Evolutionary conservation across 2,329 filamentous ascomycete genomes (phyloP), one percentile per base, ranked within the genome.

Genomic region (Nothophaeocryptopus gaeumannii): DNA sequence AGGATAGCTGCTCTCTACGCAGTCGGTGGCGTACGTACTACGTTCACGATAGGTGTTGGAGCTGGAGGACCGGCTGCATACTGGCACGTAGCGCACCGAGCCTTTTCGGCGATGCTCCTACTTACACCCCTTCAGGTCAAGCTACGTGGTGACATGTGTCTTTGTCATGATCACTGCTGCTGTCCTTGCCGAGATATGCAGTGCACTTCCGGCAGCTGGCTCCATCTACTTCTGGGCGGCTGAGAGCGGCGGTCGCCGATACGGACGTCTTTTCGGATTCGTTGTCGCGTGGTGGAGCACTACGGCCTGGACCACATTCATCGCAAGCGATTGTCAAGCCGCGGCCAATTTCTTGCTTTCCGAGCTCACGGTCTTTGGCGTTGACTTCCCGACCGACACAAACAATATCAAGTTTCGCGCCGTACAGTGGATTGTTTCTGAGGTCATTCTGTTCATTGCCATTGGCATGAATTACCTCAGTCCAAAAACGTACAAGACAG

Each of bases 201-300:
- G 79, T 15, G 79, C 79, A 2, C 74, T 80, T 2, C 79, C 79
- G 0, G 75, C 79, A 2, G 79, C 79, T 10, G 79, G 79, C 0
- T 81, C 78, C 2, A 82, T 82, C 59, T 82, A 82, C 53, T 72
- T 82, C 57, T 82, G 79, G 79, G 79, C 79, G n/a, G 79, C 79
- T 35, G 79, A 82, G 56, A 71, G 79, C 13, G 79, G 79, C 37
- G 79, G 79, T 5, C 76, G 74, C 20, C 71, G 71, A 15, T 82
- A 71, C 55, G 79, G 79, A n/a, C 66, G 79, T 26, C 67, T 82
- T 0, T 73, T 82, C 46, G 79, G 79, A 13, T 82, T 81, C 61
- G 66, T 81, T n/a, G 80, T 82, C n/a, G 80, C 80, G 0, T 83
- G 79, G 80, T 83, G 80, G 80, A 79, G 76, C 58, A 81, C 78